Evolutionary conservation across 1,284 basidiomycete genomes (phyloP).

Genomic region (Naganishia liquefaciens): DNA sequence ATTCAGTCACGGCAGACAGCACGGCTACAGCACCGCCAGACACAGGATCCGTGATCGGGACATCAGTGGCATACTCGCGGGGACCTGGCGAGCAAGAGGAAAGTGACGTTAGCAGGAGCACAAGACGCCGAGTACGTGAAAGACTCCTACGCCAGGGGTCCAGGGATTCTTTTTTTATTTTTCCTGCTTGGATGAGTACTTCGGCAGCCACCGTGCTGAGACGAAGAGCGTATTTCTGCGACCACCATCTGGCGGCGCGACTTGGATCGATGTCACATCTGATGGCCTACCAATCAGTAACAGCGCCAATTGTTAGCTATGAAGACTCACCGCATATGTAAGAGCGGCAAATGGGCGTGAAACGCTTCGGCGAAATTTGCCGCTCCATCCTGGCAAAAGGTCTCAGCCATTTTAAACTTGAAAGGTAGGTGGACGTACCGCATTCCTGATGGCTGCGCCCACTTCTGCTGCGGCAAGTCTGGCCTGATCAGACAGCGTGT

Average conservation of each 20-base stretch:
- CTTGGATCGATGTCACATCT: conserved; percentile 62
- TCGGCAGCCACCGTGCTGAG: conserved; percentile 62
- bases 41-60: conserved; percentile 56
- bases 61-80: conserved; percentile 59
- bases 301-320: not conserved
- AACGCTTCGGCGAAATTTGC: conserved; percentile 60
- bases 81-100: conserved; percentile 51
- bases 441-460: conserved; percentile 60
- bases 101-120: too few relatives aligned
- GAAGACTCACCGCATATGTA: conserved; percentile 60
- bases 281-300: conserved; percentile 4
- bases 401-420: not conserved
- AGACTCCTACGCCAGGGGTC: conserved; percentile 57
- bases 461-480: conserved; percentile 59
- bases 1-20: conserved; percentile 60
- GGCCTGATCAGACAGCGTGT: conserved; percentile 57
- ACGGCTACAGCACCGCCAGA: conserved; percentile 59
- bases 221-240: conserved; percentile 58
- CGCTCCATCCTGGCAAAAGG: conserved; percentile 56
- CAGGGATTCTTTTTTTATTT: conserved; percentile 57
- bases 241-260: conserved; percentile 64
- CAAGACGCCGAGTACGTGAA: too few relatives aligned
- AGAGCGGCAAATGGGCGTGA: conserved; percentile 62
- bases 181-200: conserved; percentile 57
- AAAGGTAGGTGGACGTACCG: conserved; percentile 52